Evolutionary conservation across 305 asterid species (phyloP).

Genomic region (Fraxinus ornus): DNA sequence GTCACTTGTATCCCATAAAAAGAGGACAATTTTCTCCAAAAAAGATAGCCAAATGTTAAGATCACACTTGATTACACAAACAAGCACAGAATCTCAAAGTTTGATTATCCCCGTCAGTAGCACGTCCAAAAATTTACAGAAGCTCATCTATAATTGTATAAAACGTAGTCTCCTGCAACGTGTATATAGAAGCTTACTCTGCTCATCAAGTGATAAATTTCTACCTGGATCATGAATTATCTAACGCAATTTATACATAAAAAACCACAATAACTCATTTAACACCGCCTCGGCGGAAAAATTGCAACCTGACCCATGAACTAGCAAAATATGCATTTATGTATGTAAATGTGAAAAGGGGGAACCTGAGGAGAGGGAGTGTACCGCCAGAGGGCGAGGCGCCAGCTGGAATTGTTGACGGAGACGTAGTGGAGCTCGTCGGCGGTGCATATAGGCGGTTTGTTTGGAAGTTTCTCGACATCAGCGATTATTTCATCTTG

Average conservation of each 20-base stretch:
- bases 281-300: not conserved
- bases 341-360: not conserved
- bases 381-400: slow-evolving; percentile 91
- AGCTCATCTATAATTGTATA: not conserved
- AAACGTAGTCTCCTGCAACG: not conserved
- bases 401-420: slow-evolving; percentile 60
- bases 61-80: not conserved
- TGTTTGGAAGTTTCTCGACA: slow-evolving; percentile 37
- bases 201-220: not conserved
- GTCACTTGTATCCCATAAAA: not conserved
- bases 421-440: slow-evolving; percentile 53
- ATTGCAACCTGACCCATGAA: not conserved
- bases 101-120: slow-evolving; percentile 1
- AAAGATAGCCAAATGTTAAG: not conserved
- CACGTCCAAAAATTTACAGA: not conserved
- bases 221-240: slow-evolving; percentile 18
- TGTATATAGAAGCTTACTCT: not conserved
- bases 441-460: slow-evolving; percentile 70
- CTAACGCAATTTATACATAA: slow-evolving; percentile 13
- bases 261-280: not conserved
- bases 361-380: slow-evolving; percentile 72
- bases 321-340: slow-evolving; percentile 1
- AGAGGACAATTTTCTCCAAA: slow-evolving; percentile 1
- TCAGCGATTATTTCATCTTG: slow-evolving; percentile 23
- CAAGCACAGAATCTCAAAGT: not conserved